Evolutionary conservation across 2,329 filamentous ascomycete species (phyloP), one percentile per base, ranked within the genome.

Genomic region (Phialemoniopsis sp.): DNA sequence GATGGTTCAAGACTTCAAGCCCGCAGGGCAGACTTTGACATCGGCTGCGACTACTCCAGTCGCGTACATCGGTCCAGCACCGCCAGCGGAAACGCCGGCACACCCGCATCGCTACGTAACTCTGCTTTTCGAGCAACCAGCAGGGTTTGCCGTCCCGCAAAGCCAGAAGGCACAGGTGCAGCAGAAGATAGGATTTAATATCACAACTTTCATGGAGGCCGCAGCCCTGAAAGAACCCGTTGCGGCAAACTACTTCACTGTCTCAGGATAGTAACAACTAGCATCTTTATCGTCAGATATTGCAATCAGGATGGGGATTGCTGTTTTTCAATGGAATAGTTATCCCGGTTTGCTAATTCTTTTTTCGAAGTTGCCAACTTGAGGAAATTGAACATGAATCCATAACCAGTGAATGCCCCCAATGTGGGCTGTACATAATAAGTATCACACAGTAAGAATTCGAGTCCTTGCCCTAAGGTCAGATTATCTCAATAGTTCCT

Each of bases 61-160:
- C 8, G 30, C 46, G 3, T 56, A 56, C 43, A 45, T 49, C n/a
- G 53, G 48, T 3, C 61, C 61, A 1, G 50, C 50, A 7, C 62
- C 61, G 2, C 56, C 53, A 13, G 51, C 59, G 4, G 56, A 63
- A 46, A 56, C 48, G 9, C 61, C 62, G 8, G 54, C 58, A 4
- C 54, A 63, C 40, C 52, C 62, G 16, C 62, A 65, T 46, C 55
- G 58, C 29, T 65, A 65, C 48, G 61, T 62, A 14, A 56, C 59
- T 37, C 47, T 64, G 31, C 46, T 64, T n/a, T 65, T 56, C 51
- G 59, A 55, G 42, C 59, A 62, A 46, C 55, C 57, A 2, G 53
- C 45, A 13, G 54, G 49, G 34, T 62, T 59, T 48, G 44, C 55
- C 26, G 54, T 64, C 7, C 54, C 60, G 6, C 16, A 37, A 1